These are phyloP conservation scores for Paraconiothyrium brasiliense DNA, from an alignment of 2,329 filamentous ascomycete genomes.

Conservation along the genomic window DNA sequence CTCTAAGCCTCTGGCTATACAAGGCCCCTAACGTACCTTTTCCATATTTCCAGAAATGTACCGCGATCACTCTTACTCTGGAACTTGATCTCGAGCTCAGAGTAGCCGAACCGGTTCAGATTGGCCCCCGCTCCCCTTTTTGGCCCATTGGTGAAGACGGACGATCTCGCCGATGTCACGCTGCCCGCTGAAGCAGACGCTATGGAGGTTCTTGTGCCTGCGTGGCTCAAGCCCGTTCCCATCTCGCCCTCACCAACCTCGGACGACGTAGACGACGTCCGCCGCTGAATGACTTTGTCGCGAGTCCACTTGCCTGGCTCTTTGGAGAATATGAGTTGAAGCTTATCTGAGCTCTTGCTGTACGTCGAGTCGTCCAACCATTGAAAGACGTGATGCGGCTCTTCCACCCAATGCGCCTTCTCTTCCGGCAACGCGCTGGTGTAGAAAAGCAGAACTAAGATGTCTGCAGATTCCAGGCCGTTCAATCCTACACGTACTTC, in stretches of 20 bases:
- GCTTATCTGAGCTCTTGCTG: conserved; percentile 33
- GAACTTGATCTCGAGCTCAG: conserved; percentile 41
- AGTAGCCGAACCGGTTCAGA: conserved; percentile 41
- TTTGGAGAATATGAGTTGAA: conserved; percentile 40
- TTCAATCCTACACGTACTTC: conserved; percentile 30
- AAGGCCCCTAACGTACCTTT: conserved; percentile 33
- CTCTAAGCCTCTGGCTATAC: conserved; percentile 4
- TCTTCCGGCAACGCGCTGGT: conserved; percentile 38
- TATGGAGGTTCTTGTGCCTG: conserved; percentile 25
- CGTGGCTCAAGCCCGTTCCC: conserved; percentile 17
- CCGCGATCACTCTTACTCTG: conserved; percentile 36
- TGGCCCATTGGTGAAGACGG: conserved; percentile 20
- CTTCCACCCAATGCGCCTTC: conserved; percentile 45
- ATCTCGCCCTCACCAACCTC: neutral
- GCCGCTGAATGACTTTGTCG: conserved; percentile 37
- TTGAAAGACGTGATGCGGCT: conserved; percentile 44
- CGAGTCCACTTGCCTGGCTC: conserved; percentile 37
- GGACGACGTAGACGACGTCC: conserved; percentile 28
- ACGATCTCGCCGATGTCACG: conserved; percentile 20
- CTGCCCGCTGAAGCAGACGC: conserved; percentile 25
- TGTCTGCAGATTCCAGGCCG: conserved; percentile 28
- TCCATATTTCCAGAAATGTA: conserved; percentile 41
- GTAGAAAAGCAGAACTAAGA: conserved; percentile 41
- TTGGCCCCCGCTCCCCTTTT: conserved; percentile 16
- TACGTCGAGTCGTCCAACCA: conserved; percentile 36